Evolutionary conservation across 306 rosid species (phyloP), one percentile per base, ranked within the genome.

Genomic region (Gillenia trifoliata): DNA sequence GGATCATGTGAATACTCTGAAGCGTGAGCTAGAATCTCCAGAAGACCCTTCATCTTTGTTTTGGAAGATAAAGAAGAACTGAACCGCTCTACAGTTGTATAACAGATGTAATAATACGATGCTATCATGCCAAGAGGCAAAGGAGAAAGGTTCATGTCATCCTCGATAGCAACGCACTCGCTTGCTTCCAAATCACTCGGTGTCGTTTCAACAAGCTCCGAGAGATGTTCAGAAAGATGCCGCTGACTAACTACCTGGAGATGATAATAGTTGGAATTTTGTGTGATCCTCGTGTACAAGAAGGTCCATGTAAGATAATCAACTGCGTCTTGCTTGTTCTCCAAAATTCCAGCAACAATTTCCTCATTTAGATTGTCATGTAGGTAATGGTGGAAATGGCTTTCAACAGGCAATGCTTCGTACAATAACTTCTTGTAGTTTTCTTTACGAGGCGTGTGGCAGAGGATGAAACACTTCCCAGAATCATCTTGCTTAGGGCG

Each of bases 281-380:
- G 92, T 4, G 96, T 73, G 49, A 92, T 96, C 88, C 98, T 85
- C 83, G 96, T 87, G 80, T 92, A 92, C 93, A 88, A 85, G 63
- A 92, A 90, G 54, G 98, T 92, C 98, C 98, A 90, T 5, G 98
- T 92, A 45, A 90, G 91, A 78, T 90, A 92, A 82, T 92, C 98
- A 45, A 92, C 98, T 38, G 96, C 93, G 60, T 90, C 93, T 84
- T 92, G 96, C 90, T 92, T 90, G 86, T 90, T 88, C 87, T 90
- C 88, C 81, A 92, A 83, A 41, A 88, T 88, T 54, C 92, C 89
- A 78, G 93, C 88, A 72, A 92, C 93, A 73, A 87, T 66, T 84
- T 90, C 92, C 20, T 96, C 96, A 71, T 90, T 92, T 55, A 92
- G 43, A 83, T 90, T 88, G 78, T 92, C 96, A 52, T 92, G 96